Percentiles rank a stretch among this genome's conserved stretches.
Evolutionary conservation across 805 yeast species (phyloP).

Genomic region (Nakazawaea ernobii): DNA sequence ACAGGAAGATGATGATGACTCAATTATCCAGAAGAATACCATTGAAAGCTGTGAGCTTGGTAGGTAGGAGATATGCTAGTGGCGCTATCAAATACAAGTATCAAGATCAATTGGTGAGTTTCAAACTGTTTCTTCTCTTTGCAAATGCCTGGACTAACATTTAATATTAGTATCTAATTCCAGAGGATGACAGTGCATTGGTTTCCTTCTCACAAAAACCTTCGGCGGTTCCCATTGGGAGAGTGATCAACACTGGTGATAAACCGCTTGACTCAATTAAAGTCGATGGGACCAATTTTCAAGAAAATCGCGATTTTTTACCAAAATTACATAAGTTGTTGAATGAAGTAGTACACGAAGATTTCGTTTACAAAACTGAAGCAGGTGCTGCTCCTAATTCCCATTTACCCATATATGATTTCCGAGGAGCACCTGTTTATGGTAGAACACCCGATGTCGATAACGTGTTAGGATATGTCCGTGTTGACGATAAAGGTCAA

Average conservation of each 20-base stretch:
- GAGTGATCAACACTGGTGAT: conserved; percentile 1
- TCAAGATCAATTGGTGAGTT: conserved; percentile 16
- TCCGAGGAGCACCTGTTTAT: conserved; percentile 56
- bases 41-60: neutral
- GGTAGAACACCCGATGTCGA: conserved; percentile 68
- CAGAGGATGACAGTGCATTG: conserved; percentile 4
- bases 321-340: conserved; percentile 19
- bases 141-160: neutral
- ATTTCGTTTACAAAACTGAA: conserved; percentile 50
- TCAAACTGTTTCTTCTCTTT: neutral
- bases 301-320: conserved; percentile 21
- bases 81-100: conserved; percentile 8
- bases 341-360: conserved; percentile 27
- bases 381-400: conserved; percentile 46
- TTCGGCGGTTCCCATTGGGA: conserved; percentile 19
- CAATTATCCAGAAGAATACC: too few relatives aligned
- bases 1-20: too few relatives aligned
- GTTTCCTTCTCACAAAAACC: conserved; percentile 26
- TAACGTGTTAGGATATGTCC: conserved; percentile 65
- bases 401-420: conserved; percentile 68
- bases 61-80: neutral
- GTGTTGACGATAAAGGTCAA: conserved; percentile 47
- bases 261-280: neutral
- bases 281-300: conserved; percentile 20
- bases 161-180: conserved; percentile 4